Evolutionary conservation across 225 moss, liverwort and hornwort genomes (phyloP).

Genomic region (Ulota crispa): DNA sequence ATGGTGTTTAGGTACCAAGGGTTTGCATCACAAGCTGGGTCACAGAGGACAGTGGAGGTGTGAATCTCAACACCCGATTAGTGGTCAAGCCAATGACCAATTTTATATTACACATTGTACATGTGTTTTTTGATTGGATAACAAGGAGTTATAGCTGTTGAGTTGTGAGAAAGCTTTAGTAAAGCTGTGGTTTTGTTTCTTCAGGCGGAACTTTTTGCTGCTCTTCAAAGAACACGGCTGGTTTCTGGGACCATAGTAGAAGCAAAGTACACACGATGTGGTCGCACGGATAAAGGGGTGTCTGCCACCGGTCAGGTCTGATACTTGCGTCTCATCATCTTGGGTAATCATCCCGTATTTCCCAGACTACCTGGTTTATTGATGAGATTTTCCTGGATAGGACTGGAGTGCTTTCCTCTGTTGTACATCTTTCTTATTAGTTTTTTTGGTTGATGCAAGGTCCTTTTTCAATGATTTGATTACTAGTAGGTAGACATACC

Average conservation of each 20-base stretch:
- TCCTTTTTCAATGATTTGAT: not conserved
- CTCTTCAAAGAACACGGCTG: conserved; percentile 78
- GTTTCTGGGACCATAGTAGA: conserved; percentile 60
- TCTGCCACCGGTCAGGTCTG: conserved; percentile 91
- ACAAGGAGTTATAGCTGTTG: not conserved
- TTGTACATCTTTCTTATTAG: not conserved
- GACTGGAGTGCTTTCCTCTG: not conserved
- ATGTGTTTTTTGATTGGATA: not conserved
- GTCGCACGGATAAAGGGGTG: conserved; percentile 97
- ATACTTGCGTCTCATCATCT: conserved; percentile 50
- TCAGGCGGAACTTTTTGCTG: conserved; percentile 85
- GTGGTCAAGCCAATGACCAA: not conserved
- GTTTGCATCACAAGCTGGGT: conserved; percentile 78
- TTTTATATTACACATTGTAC: not conserved
- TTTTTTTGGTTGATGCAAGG: not conserved
- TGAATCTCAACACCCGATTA: conserved; percentile 2
- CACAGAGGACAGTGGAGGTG: conserved; percentile 83
- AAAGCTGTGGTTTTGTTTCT: conserved; percentile 16
- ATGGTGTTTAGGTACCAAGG: conserved; percentile 71
- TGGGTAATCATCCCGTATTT: conserved; percentile 51
- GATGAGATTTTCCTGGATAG: not conserved
- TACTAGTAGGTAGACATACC: not conserved
- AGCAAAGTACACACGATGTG: conserved; percentile 84
- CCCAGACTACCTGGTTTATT: conserved; percentile 14
- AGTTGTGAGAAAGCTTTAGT: not conserved